phyloP scores from a whole-genome alignment of 129 eudicot species.

The Flaveria bidentis region DNA sequence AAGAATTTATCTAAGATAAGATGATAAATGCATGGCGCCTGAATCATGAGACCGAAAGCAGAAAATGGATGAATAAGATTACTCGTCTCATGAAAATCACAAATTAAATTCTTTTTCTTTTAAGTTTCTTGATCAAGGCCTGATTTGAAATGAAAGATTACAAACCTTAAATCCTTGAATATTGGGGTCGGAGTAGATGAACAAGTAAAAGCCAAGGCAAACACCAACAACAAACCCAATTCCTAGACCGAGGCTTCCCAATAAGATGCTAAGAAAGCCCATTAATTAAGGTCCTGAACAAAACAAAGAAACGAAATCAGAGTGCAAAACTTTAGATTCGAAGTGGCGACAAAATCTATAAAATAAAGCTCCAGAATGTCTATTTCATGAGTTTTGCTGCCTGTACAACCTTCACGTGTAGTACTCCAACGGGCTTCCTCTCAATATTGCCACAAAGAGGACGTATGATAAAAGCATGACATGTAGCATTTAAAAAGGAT shows the following conservation, averaged over 20 bases:
- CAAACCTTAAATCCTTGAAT: slow-evolving; percentile 45
- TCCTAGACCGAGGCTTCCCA: slow-evolving; percentile 65
- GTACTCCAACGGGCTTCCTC: slow-evolving; percentile 76
- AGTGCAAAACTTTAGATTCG: neutral
- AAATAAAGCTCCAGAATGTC: slow-evolving; percentile 39
- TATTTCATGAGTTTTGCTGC: slow-evolving; percentile 74
- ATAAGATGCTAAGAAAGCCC: slow-evolving; percentile 61
- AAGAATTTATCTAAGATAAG: neutral
- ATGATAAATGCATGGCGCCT: neutral
- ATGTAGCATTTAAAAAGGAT: neutral
- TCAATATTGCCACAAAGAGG: slow-evolving; percentile 27
- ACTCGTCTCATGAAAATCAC: neutral
- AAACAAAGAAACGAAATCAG: neutral
- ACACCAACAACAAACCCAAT: slow-evolving; percentile 59
- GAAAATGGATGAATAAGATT: neutral
- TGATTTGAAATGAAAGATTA: neutral
- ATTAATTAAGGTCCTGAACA: slow-evolving; percentile 30
- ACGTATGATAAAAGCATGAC: neutral
- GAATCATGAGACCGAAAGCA: no score
- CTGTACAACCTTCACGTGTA: slow-evolving; percentile 71
- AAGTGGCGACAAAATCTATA: slow-evolving; percentile 11
- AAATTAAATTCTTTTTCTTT: neutral
- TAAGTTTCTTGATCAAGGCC: slow-evolving; percentile 19
- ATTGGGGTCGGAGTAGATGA: slow-evolving; percentile 61
- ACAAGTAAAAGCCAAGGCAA: slow-evolving; percentile 64